Conservation (phyloP, 225 moss, liverwort and hornwort species). For the Anthoceros angustus region DNA sequence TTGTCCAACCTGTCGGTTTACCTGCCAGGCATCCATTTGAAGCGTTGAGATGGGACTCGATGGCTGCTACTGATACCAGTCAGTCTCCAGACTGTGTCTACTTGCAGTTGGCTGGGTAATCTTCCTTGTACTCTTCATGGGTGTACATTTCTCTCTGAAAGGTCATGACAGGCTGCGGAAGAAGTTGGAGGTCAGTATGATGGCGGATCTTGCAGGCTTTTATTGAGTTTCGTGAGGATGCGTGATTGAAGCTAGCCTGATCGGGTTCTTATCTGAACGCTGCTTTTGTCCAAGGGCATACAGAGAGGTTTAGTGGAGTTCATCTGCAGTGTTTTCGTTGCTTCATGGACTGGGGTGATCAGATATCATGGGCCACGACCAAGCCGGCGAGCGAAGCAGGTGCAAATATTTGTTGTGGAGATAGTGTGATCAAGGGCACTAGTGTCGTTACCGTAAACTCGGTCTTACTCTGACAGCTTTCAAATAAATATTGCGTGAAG, state of each 20-base stretch:
- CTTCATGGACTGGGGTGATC: constrained; percentile 92
- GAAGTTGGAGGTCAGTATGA: constrained; percentile 57
- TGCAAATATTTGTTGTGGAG: constrained; percentile 6
- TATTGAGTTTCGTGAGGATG: background rate
- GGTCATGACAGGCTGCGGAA: constrained; percentile 46
- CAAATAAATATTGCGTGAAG: constrained; percentile 7
- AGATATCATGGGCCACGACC: constrained; percentile 87
- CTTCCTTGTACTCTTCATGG: constrained; percentile 76
- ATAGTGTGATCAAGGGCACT: background rate
- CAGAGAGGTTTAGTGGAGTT: constrained; percentile 98
- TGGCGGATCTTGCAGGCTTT: background rate
- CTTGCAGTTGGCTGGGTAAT: constrained; percentile 70
- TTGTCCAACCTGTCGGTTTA: too few relatives aligned
- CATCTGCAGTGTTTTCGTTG: constrained; percentile 85
- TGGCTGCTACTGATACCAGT: background rate
- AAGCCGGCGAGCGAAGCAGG: constrained; percentile 88
- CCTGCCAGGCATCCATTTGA: background rate
- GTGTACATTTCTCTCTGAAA: constrained; percentile 51
- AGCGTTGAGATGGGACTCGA: background rate
- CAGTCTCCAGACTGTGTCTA: constrained; percentile 44
- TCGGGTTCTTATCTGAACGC: background rate
- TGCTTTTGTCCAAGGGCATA: constrained; percentile 14
- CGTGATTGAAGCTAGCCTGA: background rate
- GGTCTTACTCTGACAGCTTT: background rate
- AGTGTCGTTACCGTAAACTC: background rate